Base-by-base conservation (phyloP, 2,329 filamentous ascomycete species). In the Cadophora luteo-olivacea region DNA sequence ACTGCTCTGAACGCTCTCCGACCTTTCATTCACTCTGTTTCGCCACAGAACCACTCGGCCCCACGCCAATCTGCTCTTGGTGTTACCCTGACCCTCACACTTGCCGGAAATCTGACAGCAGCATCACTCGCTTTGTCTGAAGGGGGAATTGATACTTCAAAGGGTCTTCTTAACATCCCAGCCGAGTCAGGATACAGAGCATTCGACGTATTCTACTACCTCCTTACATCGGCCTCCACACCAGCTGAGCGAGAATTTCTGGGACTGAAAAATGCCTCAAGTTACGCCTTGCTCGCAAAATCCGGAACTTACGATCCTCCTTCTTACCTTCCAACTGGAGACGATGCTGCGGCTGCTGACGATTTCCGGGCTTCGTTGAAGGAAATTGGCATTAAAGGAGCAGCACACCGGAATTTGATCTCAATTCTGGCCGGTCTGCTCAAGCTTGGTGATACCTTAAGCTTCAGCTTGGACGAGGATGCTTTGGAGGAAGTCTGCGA, bases 131-230 rank as follows among this genome's bases (percentile, higher is more conserved):
- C 93, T 32, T 82, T 99, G 8, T 95, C 95, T 0, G 91, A 93
- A 49, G 92, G 93, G 3, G 96, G 96, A 22, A 92, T 99, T 69
- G 92, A 99, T 78, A 96, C 94, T 0, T 82, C 85, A 24, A 89
- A 89, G 70, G 96, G 95, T 52, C 84, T 99, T 12, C 83, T 97
- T 19, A 89, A 92, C 67, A 88, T 99, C 19, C 92, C 96, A 0
- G 80, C 89, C 0, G 89, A 97, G 77, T 77, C 89, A 7, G 96
- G 96, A 14, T 93, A 93, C 80, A 90, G 96, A 71, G 96, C 95
- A 3, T 99, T 99, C 75, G 95, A 99, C 77, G 96, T 97, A 61
- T 98, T 99, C 78, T 98, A 99, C 82, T 98, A 97, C 76, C 88
- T 99, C 0, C 85, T 98, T 52, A 97, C 94, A 0, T 94, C 92